Evolutionary conservation across 805 yeast species (phyloP), one percentile per base, ranked within the genome.

Genomic region (Candida cerambycidarum): DNA sequence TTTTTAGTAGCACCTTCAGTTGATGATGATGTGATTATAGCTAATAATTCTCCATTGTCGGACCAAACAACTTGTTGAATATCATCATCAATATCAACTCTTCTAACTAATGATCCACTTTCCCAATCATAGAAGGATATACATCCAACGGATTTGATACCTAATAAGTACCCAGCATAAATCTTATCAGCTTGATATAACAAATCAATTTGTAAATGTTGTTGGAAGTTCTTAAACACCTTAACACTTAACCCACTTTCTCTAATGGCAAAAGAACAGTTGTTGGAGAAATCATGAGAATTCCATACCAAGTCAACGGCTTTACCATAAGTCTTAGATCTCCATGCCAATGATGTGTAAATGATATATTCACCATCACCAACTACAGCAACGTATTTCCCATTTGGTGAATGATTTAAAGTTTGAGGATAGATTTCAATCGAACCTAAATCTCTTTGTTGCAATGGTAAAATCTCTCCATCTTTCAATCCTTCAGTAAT

Each of bases 331-430:
- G 89, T 76, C 69, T 89, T 93, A 58, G 92, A 89, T 71, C 99
- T 82, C 99, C 99, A 93, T 1, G 98, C 98, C 56, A 93, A 77
- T 1, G 99, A 92, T 2, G 98, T 90, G 68, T 92, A 93, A 42
- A 93, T 84, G 55, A 92, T 88, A 63, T 89, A 92, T 67, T 93
- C 99, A 46, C 97, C 97, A 67, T 93, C 99, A 59, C 99, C 99
- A 35, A 92, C 85, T 38, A 93, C 97, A 19, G 98, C 85, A 30
- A 90, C 97, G 62, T 86, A 93, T 65, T 97, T 82, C 50, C 99
- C 99, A 61, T 93, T 93, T 50, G 98, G 97, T 34, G 98, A 92
- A 65, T 93, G 99, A 38, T 76, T 70, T 57, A 93, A 75, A 46
- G 85, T 77, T 48, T 86, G 85, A 41, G 99, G 98, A 74, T 83